phyloP scores from a whole-genome alignment of 78 protist genomes.

The Neovahlkampfia damariscottae region DNA sequence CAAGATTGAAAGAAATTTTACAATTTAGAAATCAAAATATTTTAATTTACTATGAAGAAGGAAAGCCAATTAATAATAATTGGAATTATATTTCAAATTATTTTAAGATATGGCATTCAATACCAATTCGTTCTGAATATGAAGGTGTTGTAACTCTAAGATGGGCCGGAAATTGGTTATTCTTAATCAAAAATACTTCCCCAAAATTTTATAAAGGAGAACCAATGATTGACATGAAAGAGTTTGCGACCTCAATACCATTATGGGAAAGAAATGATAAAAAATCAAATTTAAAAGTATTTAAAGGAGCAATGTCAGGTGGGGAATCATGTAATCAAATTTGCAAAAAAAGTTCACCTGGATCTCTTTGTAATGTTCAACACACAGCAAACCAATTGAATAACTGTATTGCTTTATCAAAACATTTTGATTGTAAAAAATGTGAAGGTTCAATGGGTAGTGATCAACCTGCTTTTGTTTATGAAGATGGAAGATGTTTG shows the following conservation, averaged over 20 bases:
- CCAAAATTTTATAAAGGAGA: neutral
- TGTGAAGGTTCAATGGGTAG: neutral
- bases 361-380: neutral
- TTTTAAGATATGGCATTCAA: neutral
- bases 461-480: neutral
- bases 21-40: neutral
- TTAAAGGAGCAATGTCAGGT: neutral
- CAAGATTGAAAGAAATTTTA: neutral
- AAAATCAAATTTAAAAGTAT: neutral
- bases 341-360: neutral
- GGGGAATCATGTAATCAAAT: neutral
- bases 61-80: neutral
- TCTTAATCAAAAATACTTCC: neutral
- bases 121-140: neutral
- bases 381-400: neutral
- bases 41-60: neutral
- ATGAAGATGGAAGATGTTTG: neutral
- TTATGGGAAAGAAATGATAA: neutral
- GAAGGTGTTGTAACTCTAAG: neutral
- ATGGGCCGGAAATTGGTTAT: neutral
- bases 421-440: neutral
- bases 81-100: neutral
- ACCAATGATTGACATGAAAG: neutral
- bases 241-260: no score
- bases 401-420: neutral